These are phyloP conservation scores for Leptodermis oblonga DNA, from an alignment of 257 asterid genomes.

Conservation along the genomic window DNA sequence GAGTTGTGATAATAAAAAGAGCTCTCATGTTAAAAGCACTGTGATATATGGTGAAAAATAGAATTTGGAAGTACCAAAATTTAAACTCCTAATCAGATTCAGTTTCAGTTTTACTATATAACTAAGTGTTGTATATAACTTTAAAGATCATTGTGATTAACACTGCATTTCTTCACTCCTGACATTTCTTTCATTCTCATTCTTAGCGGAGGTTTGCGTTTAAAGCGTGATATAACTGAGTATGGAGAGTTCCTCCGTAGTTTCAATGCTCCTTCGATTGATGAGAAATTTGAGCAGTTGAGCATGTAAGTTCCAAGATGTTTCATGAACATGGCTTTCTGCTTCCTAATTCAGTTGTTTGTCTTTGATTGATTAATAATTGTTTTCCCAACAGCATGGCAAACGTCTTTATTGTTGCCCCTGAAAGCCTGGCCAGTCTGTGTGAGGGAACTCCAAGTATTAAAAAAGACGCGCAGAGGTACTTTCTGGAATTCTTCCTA, in stretches of 20 bases:
- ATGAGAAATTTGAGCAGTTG: slow-evolving; percentile 89
- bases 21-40: not conserved
- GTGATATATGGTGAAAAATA: not conserved
- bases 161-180: too few species aligned
- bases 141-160: too few species aligned
- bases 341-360: slow-evolving; percentile 9
- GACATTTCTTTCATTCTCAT: slow-evolving; percentile 13
- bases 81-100: not conserved
- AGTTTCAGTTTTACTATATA: not conserved
- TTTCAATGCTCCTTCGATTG: slow-evolving; percentile 94
- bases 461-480: slow-evolving; percentile 96
- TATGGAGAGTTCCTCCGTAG: slow-evolving; percentile 96
- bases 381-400: slow-evolving; percentile 45
- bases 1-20: not conserved
- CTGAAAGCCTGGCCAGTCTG: slow-evolving; percentile 84
- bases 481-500: slow-evolving; percentile 10
- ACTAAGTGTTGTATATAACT: not conserved
- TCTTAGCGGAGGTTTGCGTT: slow-evolving; percentile 90
- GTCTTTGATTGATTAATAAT: slow-evolving; percentile 17
- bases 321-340: slow-evolving; percentile 5
- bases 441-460: slow-evolving; percentile 99
- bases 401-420: slow-evolving; percentile 72
- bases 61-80: too few species aligned
- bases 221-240: slow-evolving; percentile 98
- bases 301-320: slow-evolving; percentile 73